phyloP scores from a whole-genome alignment of 73 alveolate species.

The Tetrahymena borealis region DNA sequence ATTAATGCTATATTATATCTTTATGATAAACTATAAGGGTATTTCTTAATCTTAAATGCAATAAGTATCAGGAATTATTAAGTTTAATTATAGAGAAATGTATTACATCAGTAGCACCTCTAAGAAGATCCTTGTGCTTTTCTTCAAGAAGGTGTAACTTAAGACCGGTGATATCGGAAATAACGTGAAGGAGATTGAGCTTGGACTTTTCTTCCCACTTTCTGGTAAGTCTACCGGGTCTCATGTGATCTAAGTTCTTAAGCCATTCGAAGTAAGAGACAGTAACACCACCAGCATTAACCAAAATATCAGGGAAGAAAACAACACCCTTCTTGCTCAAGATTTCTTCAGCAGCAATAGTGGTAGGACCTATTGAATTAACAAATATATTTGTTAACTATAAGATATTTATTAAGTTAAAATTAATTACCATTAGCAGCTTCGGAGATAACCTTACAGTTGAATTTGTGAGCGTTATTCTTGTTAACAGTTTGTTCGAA shows the following conservation, averaged over 20 bases:
- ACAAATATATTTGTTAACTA: background rate
- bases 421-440: conserved; percentile 63
- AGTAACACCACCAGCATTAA: conserved; percentile 85
- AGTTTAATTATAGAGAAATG: no score
- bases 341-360: conserved; percentile 65
- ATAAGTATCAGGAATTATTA: conserved; percentile 4
- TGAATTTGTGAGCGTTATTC: conserved; percentile 61
- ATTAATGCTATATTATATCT: no score
- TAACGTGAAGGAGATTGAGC: conserved; percentile 37
- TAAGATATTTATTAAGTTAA: conserved; percentile 9
- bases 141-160: conserved; percentile 38
- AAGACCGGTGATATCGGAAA: conserved; percentile 25
- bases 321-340: conserved; percentile 61
- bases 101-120: conserved; percentile 38
- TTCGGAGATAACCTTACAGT: conserved; percentile 76
- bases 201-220: conserved; percentile 67
- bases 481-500: conserved; percentile 65
- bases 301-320: conserved; percentile 75
- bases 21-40: no score
- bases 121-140: conserved; percentile 18
- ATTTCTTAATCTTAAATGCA: no score
- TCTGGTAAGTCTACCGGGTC: conserved; percentile 79
- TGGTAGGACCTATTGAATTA: conserved; percentile 48
- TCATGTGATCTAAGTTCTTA: conserved; percentile 69
- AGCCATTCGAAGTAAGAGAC: conserved; percentile 88